These are phyloP conservation scores for Amanita thiersii DNA, from an alignment of 768 basidiomycete genomes.

Conservation along the genomic window DNA sequence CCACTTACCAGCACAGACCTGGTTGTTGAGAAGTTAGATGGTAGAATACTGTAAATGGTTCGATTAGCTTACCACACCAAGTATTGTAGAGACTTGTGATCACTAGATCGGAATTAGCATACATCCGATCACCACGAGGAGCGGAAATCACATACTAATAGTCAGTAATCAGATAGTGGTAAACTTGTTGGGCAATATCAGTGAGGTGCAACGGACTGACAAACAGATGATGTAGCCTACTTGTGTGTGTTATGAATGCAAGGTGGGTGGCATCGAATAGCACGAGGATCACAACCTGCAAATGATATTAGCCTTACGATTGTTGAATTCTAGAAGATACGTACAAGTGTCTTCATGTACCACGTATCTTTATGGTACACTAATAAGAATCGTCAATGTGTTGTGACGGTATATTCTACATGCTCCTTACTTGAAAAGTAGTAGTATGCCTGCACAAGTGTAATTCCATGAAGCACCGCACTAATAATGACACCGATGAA, in stretches of 20 bases:
- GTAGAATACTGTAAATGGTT: slow-evolving; percentile 7
- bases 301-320: background rate
- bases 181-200: slow-evolving; percentile 30
- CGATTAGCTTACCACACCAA: slow-evolving; percentile 21
- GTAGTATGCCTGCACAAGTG: slow-evolving; percentile 37
- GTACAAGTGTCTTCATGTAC: slow-evolving; percentile 32
- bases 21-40: background rate
- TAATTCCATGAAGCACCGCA: slow-evolving; percentile 33
- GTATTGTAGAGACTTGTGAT: slow-evolving; percentile 15
- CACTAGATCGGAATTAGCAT: slow-evolving; percentile 14
- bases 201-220: no score
- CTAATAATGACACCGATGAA: slow-evolving; percentile 32
- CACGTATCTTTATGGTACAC: slow-evolving; percentile 32
- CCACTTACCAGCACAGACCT: slow-evolving; percentile 33
- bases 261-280: slow-evolving; percentile 41
- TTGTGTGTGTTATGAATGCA: slow-evolving; percentile 34
- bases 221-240: slow-evolving; percentile 19
- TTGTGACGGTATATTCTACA: no score
- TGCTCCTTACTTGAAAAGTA: slow-evolving; percentile 34
- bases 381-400: slow-evolving; percentile 8
- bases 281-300: slow-evolving; percentile 31
- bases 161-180: slow-evolving; percentile 38
- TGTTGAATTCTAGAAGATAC: slow-evolving; percentile 7
- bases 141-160: slow-evolving; percentile 22
- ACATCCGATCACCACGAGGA: background rate